These are phyloP conservation scores for Tillandsia fasciculata DNA, from an alignment of 176 grass and related monocot species.

Conservation along the genomic window DNA sequence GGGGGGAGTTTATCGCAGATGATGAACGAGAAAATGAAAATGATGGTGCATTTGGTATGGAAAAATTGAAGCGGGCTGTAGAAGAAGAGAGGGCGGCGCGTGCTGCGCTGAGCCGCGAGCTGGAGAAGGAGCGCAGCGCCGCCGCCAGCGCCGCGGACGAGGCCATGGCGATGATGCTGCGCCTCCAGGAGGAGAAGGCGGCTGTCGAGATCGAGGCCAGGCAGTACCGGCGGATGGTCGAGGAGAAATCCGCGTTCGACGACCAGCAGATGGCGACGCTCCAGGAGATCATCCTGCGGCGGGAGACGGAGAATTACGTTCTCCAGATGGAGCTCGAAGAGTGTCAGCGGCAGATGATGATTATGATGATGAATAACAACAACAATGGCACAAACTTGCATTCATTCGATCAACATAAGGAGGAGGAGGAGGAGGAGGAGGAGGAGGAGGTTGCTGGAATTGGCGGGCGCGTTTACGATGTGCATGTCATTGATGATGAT, in stretches of 20 bases:
- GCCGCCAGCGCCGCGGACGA: constrained; percentile 66
- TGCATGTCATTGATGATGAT: constrained; percentile 78
- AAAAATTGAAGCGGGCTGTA: constrained; percentile 20
- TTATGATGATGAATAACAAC: neutral
- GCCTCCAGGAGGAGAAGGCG: constrained; percentile 87
- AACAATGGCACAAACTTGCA: constrained; percentile 11
- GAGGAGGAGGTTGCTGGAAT: constrained; percentile 27
- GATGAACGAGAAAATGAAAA: neutral
- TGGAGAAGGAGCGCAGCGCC: constrained; percentile 83
- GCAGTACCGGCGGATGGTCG: constrained; percentile 49
- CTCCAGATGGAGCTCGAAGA: constrained; percentile 64
- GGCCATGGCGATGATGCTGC: constrained; percentile 96
- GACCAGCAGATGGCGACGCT: constrained; percentile 75
- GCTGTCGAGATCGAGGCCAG: constrained; percentile 61
- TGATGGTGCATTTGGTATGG: neutral
- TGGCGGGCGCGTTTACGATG: constrained; percentile 56
- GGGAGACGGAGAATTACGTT: constrained; percentile 51
- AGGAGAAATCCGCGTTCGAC: constrained; percentile 68
- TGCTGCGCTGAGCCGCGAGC: constrained; percentile 41
- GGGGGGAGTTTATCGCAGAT: no score
- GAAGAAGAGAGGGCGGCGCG: constrained; percentile 29
- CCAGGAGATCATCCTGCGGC: constrained; percentile 58
- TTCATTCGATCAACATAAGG: constrained; percentile 12
- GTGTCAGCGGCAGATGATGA: constrained; percentile 33
- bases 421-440: constrained; percentile 13